These are phyloP conservation scores for Phytopythium litorale DNA, from an alignment of 352 stramenopile species.

Conservation along the genomic window DNA sequence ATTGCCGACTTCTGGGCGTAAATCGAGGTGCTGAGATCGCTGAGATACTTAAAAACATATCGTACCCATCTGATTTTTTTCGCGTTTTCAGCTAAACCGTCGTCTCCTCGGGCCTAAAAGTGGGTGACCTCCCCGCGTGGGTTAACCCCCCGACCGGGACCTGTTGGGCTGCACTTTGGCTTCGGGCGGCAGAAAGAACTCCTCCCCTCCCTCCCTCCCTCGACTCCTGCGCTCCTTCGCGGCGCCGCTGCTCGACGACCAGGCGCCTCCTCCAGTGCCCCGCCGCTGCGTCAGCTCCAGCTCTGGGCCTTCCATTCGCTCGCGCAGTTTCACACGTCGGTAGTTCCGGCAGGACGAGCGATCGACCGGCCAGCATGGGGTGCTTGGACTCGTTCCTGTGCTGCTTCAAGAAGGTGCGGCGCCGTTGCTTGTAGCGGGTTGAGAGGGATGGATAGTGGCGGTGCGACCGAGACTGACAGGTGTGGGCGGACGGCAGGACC, in stretches of 20 bases:
- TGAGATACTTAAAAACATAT: not conserved
- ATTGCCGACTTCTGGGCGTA: not conserved
- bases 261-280: too few relatives aligned
- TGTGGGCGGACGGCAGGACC: not conserved
- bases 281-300: too few relatives aligned
- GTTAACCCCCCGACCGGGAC: not conserved
- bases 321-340: too few relatives aligned
- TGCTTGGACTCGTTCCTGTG: slow-evolving; percentile 62
- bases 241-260: too few relatives aligned
- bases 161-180: slow-evolving; percentile 3
- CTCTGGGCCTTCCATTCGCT: too few relatives aligned
- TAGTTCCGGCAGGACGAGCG: too few relatives aligned
- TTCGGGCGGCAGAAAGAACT: not conserved
- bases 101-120: not conserved
- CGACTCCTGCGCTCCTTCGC: not conserved
- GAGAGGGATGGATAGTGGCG: not conserved
- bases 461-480: not conserved
- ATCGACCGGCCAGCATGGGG: slow-evolving; percentile 27
- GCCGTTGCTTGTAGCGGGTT: too few relatives aligned
- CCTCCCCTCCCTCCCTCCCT: not conserved
- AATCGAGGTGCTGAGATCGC: not conserved
- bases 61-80: not conserved
- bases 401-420: slow-evolving; percentile 40
- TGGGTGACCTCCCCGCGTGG: slow-evolving; percentile 2
- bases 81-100: not conserved